Percentiles rank a stretch among this genome's conserved stretches.
These are phyloP conservation scores for Candida nitratophila DNA, from an alignment of 805 yeast genomes.

Conservation along the genomic window DNA sequence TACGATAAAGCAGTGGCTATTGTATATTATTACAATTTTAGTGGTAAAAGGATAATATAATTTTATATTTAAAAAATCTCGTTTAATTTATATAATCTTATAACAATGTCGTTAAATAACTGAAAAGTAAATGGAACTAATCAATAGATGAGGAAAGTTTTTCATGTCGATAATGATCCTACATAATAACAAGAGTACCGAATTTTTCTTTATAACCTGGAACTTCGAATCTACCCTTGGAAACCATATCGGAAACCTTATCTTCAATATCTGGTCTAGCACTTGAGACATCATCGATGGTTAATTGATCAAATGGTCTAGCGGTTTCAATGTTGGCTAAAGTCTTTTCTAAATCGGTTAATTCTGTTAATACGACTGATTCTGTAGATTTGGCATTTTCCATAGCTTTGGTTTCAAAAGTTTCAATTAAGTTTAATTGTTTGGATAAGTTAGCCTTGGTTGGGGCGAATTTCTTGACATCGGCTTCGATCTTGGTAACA, in stretches of 20 bases:
- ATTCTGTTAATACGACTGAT: conserved; percentile 78
- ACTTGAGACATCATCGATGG: conserved; percentile 88
- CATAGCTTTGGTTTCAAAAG: conserved; percentile 91
- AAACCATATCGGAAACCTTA: conserved; percentile 90
- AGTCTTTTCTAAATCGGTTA: conserved; percentile 79
- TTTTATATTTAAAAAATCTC: neutral
- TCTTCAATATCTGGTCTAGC: conserved; percentile 98
- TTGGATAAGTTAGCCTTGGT: conserved; percentile 79
- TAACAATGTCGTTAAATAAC: neutral
- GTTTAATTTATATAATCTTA: neutral
- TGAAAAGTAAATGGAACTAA: neutral
- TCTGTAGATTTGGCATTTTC: conserved; percentile 95
- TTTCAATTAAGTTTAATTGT: conserved; percentile 85
- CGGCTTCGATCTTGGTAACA: conserved; percentile 73
- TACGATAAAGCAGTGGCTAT: too few species aligned
- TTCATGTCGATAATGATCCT: conserved; percentile 16
- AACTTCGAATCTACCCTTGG: conserved; percentile 95
- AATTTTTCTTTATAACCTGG: conserved; percentile 99
- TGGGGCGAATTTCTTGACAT: conserved; percentile 72
- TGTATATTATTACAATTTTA: too few species aligned
- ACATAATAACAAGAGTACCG: conserved; percentile 94
- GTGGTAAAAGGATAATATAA: neutral
- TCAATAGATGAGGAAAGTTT: too few species aligned
- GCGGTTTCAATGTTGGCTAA: conserved; percentile 92
- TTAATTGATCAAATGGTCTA: conserved; percentile 95